phyloP scores from a whole-genome alignment of 2,329 filamentous ascomycete species.

The Apiospora rasikravindrae region DNA sequence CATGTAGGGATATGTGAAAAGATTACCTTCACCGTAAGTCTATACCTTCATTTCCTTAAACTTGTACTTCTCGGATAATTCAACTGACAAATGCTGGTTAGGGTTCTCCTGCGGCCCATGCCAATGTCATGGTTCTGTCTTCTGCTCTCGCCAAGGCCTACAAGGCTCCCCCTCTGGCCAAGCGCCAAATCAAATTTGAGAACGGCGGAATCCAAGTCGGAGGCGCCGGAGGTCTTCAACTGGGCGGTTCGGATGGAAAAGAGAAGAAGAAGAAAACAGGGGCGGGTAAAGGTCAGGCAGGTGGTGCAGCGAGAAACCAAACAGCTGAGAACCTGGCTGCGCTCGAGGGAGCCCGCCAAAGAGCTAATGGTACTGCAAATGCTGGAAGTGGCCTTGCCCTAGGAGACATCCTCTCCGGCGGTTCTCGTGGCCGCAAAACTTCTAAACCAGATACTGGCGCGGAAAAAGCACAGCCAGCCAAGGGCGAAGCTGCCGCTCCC shows the following conservation, averaged over 20 bases:
- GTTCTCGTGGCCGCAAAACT: constrained; percentile 4
- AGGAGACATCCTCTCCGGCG: neutral
- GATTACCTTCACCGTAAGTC: constrained; percentile 24
- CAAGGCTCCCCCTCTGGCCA: neutral
- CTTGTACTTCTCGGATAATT: no score
- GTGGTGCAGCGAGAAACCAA: constrained; percentile 1
- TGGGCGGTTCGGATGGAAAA: neutral
- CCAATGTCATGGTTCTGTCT: constrained; percentile 22
- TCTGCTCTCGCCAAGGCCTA: constrained; percentile 16
- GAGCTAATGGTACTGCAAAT: neutral
- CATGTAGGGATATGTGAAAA: constrained; percentile 21
- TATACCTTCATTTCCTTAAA: neutral
- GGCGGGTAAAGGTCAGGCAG: neutral
- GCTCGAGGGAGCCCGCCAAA: constrained; percentile 6
- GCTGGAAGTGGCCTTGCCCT: neutral
- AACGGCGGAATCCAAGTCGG: neutral
- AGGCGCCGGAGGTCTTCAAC: neutral
- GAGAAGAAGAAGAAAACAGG: neutral
- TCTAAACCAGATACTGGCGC: neutral
- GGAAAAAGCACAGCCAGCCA: constrained; percentile 3
- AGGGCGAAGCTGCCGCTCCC: constrained; percentile 11
- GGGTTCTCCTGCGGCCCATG: constrained; percentile 27
- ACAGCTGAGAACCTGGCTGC: neutral
- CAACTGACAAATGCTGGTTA: constrained; percentile 18
- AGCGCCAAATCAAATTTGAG: constrained; percentile 21